Base-by-base conservation (phyloP, 345 rosid genomes). In the Psidium friedrichsthalianum region DNA sequence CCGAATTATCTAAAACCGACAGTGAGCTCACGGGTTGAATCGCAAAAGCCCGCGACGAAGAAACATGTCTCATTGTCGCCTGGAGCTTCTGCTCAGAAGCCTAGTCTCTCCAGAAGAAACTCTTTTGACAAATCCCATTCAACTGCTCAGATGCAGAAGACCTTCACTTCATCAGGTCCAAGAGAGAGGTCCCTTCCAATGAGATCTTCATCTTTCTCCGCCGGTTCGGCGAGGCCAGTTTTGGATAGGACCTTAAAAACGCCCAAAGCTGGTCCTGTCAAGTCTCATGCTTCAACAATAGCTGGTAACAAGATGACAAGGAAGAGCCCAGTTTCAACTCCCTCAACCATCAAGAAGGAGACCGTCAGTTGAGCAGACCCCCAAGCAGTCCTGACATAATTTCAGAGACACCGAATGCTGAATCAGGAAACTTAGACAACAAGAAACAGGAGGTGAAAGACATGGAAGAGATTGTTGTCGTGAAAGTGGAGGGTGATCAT, bases 101-200 rank as follows among this genome's bases (percentile, higher is more conserved):
- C 91, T n/a, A 10, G 54, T 74, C 90, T 89, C 88, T 88, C 89
- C 2, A 90, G 98, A 82, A 90, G 98, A 90, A 92, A 96, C 90
- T 96, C 99, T 16, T 92, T 94, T n/a, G 99, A 96, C 88, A 90
- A 88, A 83, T 92, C 96, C 32, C 90, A 93, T 21, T 87, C 98
- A 2, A 51, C 92, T 55, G 81, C 91, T 85, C 84, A 88, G 47
- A 81, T 51, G 6, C 93, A 90, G 21, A 94, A 87, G 84, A 74
- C 89, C n/a, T 87, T 87, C 94, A 36, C 47, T 36, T 87, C 92
- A 94, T 2, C 89, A 81, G 74, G 87, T 85, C 14, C 86, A 85
- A 55, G 91, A 90, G 21, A 87, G 86, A 87, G 87, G 69, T 86
- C 82, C 53, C 84, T 55, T 22, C 27, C 90, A 21, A 29, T 74